Base-by-base conservation (phyloP, 345 rosid species). In the Dipteronia dyeriana region DNA sequence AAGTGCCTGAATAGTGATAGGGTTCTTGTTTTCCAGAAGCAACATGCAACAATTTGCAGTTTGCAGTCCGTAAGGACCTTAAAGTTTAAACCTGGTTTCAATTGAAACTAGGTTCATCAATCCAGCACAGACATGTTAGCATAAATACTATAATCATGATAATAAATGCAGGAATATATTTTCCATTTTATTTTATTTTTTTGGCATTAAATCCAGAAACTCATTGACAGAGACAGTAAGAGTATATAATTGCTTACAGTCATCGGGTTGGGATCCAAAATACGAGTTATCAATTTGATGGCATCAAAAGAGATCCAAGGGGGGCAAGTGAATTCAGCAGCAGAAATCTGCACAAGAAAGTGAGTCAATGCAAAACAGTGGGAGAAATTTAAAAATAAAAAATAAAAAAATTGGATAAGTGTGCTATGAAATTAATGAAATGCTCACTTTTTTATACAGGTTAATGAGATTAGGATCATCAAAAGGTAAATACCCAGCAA, bases 401-500 rank as follows among this genome's bases (percentile, higher is more conserved):
- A 41, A 6, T 41, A 41, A 39, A 39, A 5, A 39, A 39, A 39
- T 41, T 22, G 22, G 77, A 78, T 57, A 79, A 62, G 61, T 70
- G n/a, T 12, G 49, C 16, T 38, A 62, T 64, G 68, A 67, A 68
- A 64, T 66, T 73, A 64, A 57, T 57, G 20, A 83, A 82, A 85
- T 80, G 86, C 98, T 90, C 90, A 96, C 99, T 85, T 91, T 96
- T 73, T 90, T 94, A 81, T 96, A 96, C 70, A 96, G 97, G 90
- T 86, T 92, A 86, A 94, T 86, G 64, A 96, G 89, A 96, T 91
- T 96, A 86, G 97, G 78, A 88, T 96, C 99, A 84, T 96, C 99
- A 17, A 96, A 96, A 87, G 99, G 99, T 89, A 96, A 96, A 88
- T 96, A 94, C 79, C 99, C 98, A 73, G 98, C 98, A 76, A 96